phyloP scores from a whole-genome alignment of 2,329 filamentous ascomycete species.

The Escovopsis sp. region DNA sequence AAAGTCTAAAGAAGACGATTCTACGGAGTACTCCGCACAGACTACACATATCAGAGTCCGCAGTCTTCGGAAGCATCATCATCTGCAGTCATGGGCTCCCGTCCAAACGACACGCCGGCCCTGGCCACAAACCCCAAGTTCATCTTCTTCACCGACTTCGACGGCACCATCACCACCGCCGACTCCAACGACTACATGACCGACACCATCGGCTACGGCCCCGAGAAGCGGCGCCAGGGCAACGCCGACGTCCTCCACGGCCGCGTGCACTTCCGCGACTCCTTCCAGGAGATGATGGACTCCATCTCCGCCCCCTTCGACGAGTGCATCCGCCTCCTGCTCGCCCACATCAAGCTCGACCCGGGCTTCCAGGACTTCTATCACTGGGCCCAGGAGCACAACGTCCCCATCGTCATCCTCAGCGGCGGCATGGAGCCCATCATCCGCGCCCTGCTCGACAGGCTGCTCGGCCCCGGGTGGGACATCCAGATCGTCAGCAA shows the following conservation, averaged over 20 bases:
- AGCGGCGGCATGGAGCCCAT: constrained; percentile 88
- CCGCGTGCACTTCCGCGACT: constrained; percentile 61
- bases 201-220: constrained; percentile 79
- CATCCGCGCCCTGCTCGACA: constrained; percentile 67
- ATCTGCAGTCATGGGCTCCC: constrained; percentile 25
- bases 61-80: neutral
- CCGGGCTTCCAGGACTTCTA: constrained; percentile 81
- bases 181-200: constrained; percentile 61
- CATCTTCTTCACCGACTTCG: constrained; percentile 99
- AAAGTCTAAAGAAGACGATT: neutral
- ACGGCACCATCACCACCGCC: constrained; percentile 76
- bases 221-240: constrained; percentile 49
- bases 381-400: constrained; percentile 62
- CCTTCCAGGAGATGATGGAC: constrained; percentile 85
- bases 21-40: too few relatives aligned
- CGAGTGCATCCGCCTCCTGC: constrained; percentile 64
- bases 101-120: constrained; percentile 33
- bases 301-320: constrained; percentile 67
- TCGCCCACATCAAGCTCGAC: constrained; percentile 76
- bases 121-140: constrained; percentile 60
- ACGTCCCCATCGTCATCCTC: constrained; percentile 83
- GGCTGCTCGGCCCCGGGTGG: constrained; percentile 62
- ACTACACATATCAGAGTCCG: too few relatives aligned
- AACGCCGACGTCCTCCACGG: constrained; percentile 65
- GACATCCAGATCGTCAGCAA: constrained; percentile 88